phyloP scores from a whole-genome alignment of 2,329 filamentous ascomycete species.

The Cryphonectria parasitica region DNA sequence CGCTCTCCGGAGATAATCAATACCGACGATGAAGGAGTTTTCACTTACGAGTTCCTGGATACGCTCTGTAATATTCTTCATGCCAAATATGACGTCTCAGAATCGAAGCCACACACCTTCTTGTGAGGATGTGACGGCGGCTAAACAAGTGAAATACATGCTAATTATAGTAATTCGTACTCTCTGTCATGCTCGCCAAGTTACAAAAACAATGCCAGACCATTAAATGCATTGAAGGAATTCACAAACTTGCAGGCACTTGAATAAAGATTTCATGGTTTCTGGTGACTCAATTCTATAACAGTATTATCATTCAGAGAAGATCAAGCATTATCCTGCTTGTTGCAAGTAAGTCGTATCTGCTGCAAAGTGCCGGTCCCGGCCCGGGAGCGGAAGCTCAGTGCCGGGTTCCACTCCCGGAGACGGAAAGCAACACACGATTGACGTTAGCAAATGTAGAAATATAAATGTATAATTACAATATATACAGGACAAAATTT shows the following conservation, averaged over 20 bases:
- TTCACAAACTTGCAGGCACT: neutral
- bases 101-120: neutral
- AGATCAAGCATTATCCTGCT: neutral
- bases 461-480: neutral
- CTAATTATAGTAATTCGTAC: neutral
- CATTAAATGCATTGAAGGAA: neutral
- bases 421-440: neutral
- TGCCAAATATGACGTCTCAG: neutral
- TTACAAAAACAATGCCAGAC: neutral
- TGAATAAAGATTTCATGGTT: neutral
- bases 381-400: slow-evolving; percentile 5
- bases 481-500: neutral
- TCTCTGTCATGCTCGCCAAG: neutral
- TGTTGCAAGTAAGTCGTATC: neutral
- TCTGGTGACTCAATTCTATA: neutral
- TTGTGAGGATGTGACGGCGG: neutral
- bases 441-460: neutral
- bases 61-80: neutral
- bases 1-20: neutral
- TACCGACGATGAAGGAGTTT: neutral
- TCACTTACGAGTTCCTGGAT: neutral
- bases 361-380: slow-evolving; percentile 1
- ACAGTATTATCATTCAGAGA: neutral
- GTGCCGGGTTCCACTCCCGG: neutral
- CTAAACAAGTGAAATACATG: neutral